Evolutionary conservation across 805 yeast genomes (phyloP), one percentile per base, ranked within the genome.

Genomic region (Groenewaldozyma salmanticensis): DNA sequence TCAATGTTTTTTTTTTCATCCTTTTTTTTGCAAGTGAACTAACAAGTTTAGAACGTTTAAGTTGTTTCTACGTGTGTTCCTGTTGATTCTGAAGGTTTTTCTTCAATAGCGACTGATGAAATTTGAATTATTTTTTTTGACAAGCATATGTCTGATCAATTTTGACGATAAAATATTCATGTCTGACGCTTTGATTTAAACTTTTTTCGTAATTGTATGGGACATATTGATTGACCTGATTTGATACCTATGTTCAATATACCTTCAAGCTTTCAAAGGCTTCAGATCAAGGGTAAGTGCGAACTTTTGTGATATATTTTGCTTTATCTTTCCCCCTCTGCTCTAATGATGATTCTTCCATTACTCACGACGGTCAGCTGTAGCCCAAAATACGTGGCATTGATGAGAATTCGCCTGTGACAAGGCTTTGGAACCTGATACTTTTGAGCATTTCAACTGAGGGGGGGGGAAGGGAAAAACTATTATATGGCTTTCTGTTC

Each of bases 131-230:
- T n/a, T n/a, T n/a, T n/a, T 65, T 61, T 31, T 64, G 95, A 88
- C 96, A 88, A 88, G 96, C 96, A 88, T 88, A 88, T 88, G 95
- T 87, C 96, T 79, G 94, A 87, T 63, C 65, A 62, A 16, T 61
- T 52, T 59, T 67, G 86, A 75, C 67, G 87, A 75, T 61, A 75
- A 66, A 61, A 71, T 63, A 69, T 75, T 74, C 67, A 60, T 56
- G 79, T 74, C 81, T 75, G 81, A 75, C 64, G 53, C 52, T 38
- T 35, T n/a, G n/a, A n/a, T n/a, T n/a, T n/a, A n/a, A n/a, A n/a
- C 18, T 22, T 29, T 15, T 46, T 36, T 34, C 33, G 16, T 33
- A 22, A 37, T n/a, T n/a, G n/a, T n/a, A n/a, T n/a, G n/a, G n/a
- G n/a, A n/a, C n/a, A n/a, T n/a, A n/a, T n/a, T n/a, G n/a, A n/a